Base-by-base conservation (phyloP, 192 early-diverging fungal genomes). In the Coemansia sp. region DNA sequence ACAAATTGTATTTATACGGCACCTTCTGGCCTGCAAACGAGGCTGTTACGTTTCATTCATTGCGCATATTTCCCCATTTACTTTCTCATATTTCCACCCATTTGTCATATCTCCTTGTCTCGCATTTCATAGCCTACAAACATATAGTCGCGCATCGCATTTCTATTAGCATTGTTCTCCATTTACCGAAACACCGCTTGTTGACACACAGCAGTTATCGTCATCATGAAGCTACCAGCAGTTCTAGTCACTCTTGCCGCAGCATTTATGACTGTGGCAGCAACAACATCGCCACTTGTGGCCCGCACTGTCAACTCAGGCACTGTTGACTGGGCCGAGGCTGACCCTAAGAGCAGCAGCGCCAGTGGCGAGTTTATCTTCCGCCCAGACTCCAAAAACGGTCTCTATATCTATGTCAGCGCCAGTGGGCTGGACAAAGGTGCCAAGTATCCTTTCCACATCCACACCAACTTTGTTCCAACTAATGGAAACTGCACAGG, bases 401-500 rank as follows among this genome's bases (percentile, higher is more conserved):
- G 77, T 1, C 71, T 79, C 12, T 53, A 67, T 23, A 34, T 79
- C 13, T 25, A 53, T 30, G 52, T 80, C 48, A 68, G 34, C 40
- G 66, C 59, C 56, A 71, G 39, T 20, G 79, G 74, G 2, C 74
- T 81, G 42, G 60, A 63, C 18, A 23, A 51, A 2, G 61, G 64
- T n/a, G 59, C 23, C 6, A 33, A 63, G 34, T 84, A 77, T 55
- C 68, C 71, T 9, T 84, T 64, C 72, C 83, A 84, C 48, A 78
- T 84, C 61, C 83, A 84, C 62, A 33, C 31, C 28, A 62, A 55
- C 25, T 42, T 61, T 0, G 78, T 84, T 12, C 72, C 74, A 16
- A 33, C 33, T 0, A 33, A 84, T 61, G 72, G 75, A 39, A 79
- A 78, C 74, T 84, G 83, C 62, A 81, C 78, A 6, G 74, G 68